These are phyloP conservation scores for Mucor saturninus DNA, from an alignment of 371 early-diverging fungal genomes.

Conservation along the genomic window DNA sequence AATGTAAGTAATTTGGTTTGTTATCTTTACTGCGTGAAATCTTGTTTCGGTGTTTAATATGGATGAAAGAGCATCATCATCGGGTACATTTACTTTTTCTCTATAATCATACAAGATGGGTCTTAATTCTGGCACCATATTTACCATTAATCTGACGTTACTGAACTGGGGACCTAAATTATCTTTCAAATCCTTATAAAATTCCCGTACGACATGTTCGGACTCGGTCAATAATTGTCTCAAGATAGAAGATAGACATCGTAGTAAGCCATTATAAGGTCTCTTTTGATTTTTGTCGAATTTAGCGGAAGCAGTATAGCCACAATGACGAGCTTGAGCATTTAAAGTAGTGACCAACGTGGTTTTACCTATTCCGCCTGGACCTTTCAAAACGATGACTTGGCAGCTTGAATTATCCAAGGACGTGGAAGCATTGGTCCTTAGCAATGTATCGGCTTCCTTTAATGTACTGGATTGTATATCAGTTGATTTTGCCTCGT, in stretches of 20 bases:
- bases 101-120: slow-evolving; percentile 37
- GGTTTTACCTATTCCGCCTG: slow-evolving; percentile 52
- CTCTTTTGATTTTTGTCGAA: slow-evolving; percentile 49
- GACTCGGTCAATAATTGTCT: slow-evolving; percentile 50
- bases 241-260: slow-evolving; percentile 45
- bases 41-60: slow-evolving; percentile 40
- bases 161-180: slow-evolving; percentile 48
- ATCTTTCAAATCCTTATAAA: slow-evolving; percentile 41
- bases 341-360: slow-evolving; percentile 38
- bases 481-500: slow-evolving; percentile 2
- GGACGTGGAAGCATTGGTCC: slow-evolving; percentile 17
- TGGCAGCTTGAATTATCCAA: slow-evolving; percentile 26
- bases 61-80: slow-evolving; percentile 38
- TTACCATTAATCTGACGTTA: slow-evolving; percentile 43
- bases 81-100: slow-evolving; percentile 18
- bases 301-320: slow-evolving; percentile 49
- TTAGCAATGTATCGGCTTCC: slow-evolving; percentile 21
- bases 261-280: slow-evolving; percentile 48
- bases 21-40: slow-evolving; percentile 42
- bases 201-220: slow-evolving; percentile 43
- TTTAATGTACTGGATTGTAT: slow-evolving; percentile 9
- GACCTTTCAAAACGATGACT: slow-evolving; percentile 44
- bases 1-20: not conserved
- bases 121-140: slow-evolving; percentile 51
- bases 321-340: slow-evolving; percentile 43